These are phyloP conservation scores for Fraxinus velutina DNA, from an alignment of 305 asterid species.

Conservation along the genomic window DNA sequence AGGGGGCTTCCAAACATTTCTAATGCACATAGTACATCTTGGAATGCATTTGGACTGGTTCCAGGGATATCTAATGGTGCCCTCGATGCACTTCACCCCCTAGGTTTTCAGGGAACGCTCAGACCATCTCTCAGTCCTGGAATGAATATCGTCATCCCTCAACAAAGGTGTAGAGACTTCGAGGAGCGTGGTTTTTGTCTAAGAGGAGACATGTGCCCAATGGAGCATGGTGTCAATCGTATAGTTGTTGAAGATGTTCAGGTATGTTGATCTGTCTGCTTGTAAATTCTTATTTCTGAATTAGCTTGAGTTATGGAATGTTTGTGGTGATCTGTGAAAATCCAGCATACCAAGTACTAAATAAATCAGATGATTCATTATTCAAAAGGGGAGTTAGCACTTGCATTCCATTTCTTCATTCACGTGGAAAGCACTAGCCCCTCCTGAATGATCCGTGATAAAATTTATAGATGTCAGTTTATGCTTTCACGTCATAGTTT, in stretches of 20 bases:
- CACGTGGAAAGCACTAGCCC: constrained; percentile 8
- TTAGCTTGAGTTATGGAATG: constrained; percentile 11
- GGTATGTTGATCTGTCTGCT: constrained; percentile 42
- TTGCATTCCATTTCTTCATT: background rate
- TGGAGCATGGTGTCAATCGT: constrained; percentile 97
- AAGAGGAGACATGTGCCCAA: constrained; percentile 98
- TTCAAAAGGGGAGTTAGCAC: background rate
- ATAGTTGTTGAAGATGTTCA: constrained; percentile 97
- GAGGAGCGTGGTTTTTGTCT: constrained; percentile 99
- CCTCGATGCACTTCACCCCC: constrained; percentile 68
- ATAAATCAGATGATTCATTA: constrained; percentile 7
- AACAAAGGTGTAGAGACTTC: constrained; percentile 90
- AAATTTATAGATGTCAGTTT: background rate
- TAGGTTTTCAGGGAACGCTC: constrained; percentile 66
- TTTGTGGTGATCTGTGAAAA: constrained; percentile 6
- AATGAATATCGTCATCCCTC: constrained; percentile 59
- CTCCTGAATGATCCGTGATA: background rate
- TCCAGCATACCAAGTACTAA: background rate
- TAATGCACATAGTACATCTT: constrained; percentile 48
- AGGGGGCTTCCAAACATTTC: constrained; percentile 68
- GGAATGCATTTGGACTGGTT: constrained; percentile 82
- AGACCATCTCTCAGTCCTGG: constrained; percentile 55
- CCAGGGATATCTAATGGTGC: constrained; percentile 78
- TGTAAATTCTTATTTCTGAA: background rate
- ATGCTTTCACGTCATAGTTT: background rate